phyloP scores from a whole-genome alignment of 257 asterid species.

The Primulina tabacum region DNA sequence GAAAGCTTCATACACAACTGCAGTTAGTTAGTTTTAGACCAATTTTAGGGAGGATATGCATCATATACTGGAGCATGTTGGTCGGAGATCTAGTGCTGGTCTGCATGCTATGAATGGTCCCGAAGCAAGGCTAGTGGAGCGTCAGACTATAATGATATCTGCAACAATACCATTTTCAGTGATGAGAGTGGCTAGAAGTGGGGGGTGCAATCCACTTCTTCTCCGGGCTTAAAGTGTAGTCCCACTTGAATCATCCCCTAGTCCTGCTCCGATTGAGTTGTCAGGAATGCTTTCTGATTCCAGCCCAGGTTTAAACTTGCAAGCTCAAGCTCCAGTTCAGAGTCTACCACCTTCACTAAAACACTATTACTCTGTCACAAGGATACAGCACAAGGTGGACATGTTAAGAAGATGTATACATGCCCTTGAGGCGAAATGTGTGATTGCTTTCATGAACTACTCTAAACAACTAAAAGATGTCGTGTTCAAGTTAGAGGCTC shows the following conservation, averaged over 20 bases:
- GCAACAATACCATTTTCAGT: slow-evolving; percentile 96
- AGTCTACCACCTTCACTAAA: slow-evolving; percentile 82
- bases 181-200: slow-evolving; percentile 80
- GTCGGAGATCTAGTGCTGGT: slow-evolving; percentile 65
- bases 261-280: slow-evolving; percentile 36
- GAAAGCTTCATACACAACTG: slow-evolving; percentile 93
- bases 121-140: slow-evolving; percentile 35
- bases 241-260: slow-evolving; percentile 54
- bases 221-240: slow-evolving; percentile 69
- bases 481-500: slow-evolving; percentile 86
- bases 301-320: slow-evolving; percentile 28
- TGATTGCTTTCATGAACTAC: slow-evolving; percentile 89
- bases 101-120: slow-evolving; percentile 27
- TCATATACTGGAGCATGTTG: slow-evolving; percentile 87
- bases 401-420: slow-evolving; percentile 75
- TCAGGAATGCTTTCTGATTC: slow-evolving; percentile 42
- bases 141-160: slow-evolving; percentile 92
- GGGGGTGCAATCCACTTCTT: slow-evolving; percentile 89
- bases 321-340: slow-evolving; percentile 48
- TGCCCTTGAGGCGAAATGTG: slow-evolving; percentile 79
- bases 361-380: slow-evolving; percentile 68
- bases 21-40: slow-evolving; percentile 73
- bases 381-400: slow-evolving; percentile 92
- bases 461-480: slow-evolving; percentile 81
- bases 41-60: slow-evolving; percentile 90